Conservation (phyloP, 371 early-diverging fungal genomes). For the Mortierella sp. region DNA sequence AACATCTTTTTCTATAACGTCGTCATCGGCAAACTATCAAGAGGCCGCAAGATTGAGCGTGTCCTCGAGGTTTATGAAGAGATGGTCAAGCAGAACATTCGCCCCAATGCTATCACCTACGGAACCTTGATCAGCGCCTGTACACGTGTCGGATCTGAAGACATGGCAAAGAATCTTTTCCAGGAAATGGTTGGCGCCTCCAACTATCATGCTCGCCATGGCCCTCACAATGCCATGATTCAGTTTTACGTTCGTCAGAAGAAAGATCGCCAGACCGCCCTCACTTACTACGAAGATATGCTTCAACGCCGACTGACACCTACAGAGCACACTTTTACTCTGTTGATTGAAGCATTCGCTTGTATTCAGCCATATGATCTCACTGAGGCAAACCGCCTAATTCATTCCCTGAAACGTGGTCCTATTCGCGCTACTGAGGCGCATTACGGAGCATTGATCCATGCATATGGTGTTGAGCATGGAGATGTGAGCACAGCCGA, state of each 20-base stretch:
- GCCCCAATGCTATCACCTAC: constrained; percentile 71
- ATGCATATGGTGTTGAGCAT: constrained; percentile 74
- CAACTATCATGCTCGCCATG: constrained; percentile 69
- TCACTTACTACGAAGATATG: constrained; percentile 65
- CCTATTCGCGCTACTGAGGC: constrained; percentile 61
- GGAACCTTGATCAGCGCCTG: constrained; percentile 74
- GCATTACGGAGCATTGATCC: constrained; percentile 71
- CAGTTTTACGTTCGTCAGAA: constrained; percentile 73
- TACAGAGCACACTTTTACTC: constrained; percentile 70
- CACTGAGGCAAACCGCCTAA: constrained; percentile 65
- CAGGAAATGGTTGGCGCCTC: constrained; percentile 64
- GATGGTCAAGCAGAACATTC: constrained; percentile 62
- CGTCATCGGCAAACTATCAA: constrained; percentile 69
- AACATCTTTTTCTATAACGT: constrained; percentile 75
- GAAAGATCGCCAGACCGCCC: constrained; percentile 67
- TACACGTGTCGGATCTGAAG: constrained; percentile 66
- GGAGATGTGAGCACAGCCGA: constrained; percentile 66
- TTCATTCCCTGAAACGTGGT: constrained; percentile 68
- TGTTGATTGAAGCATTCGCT: constrained; percentile 72
- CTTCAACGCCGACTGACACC: constrained; percentile 61
- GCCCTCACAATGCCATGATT: constrained; percentile 72
- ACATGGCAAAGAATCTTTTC: constrained; percentile 64
- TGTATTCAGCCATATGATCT: constrained; percentile 74
- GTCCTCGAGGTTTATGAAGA: constrained; percentile 66
- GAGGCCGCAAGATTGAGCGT: constrained; percentile 67